Conservation (phyloP, 2,329 filamentous ascomycete genomes). For the Botrytis aclada region DNA sequence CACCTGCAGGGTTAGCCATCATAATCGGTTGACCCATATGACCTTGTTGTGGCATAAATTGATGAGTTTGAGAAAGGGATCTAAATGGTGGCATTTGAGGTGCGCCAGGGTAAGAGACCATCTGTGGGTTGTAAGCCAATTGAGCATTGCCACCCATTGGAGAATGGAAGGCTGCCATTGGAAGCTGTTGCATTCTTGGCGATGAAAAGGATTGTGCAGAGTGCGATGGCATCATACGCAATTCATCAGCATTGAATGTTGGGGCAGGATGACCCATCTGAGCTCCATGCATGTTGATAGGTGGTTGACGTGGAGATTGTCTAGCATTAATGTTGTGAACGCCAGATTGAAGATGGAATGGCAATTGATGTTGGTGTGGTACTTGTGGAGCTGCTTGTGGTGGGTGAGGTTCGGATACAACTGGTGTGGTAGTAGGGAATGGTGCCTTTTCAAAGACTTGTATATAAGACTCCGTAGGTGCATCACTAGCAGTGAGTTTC, state of each 20-base stretch:
- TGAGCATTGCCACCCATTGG: slow-evolving; percentile 67
- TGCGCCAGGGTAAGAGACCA: slow-evolving; percentile 65
- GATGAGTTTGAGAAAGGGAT: slow-evolving; percentile 67
- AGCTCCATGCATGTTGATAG: slow-evolving; percentile 72
- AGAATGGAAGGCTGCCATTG: slow-evolving; percentile 67
- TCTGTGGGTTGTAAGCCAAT: slow-evolving; percentile 65
- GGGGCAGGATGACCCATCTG: slow-evolving; percentile 66
- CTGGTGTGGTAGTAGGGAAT: slow-evolving; percentile 53
- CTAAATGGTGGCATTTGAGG: slow-evolving; percentile 70
- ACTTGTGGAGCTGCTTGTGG: slow-evolving; percentile 68
- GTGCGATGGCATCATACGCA: slow-evolving; percentile 80
- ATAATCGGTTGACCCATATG: slow-evolving; percentile 76
- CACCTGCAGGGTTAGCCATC: slow-evolving; percentile 68
- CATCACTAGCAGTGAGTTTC: slow-evolving; percentile 67
- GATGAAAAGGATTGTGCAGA: slow-evolving; percentile 84
- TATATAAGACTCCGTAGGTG: slow-evolving; percentile 70
- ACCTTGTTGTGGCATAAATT: slow-evolving; percentile 69
- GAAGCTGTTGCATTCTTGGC: slow-evolving; percentile 69
- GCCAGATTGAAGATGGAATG: slow-evolving; percentile 76
- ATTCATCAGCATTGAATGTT: slow-evolving; percentile 73
- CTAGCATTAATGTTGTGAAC: slow-evolving; percentile 64
- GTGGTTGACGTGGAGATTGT: slow-evolving; percentile 71
- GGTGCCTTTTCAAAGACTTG: slow-evolving; percentile 74
- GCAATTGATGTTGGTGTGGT: slow-evolving; percentile 79
- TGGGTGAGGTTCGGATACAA: slow-evolving; percentile 59